Base-by-base conservation (phyloP, 2,329 filamentous ascomycete species). In the Ophiostoma sp. region DNA sequence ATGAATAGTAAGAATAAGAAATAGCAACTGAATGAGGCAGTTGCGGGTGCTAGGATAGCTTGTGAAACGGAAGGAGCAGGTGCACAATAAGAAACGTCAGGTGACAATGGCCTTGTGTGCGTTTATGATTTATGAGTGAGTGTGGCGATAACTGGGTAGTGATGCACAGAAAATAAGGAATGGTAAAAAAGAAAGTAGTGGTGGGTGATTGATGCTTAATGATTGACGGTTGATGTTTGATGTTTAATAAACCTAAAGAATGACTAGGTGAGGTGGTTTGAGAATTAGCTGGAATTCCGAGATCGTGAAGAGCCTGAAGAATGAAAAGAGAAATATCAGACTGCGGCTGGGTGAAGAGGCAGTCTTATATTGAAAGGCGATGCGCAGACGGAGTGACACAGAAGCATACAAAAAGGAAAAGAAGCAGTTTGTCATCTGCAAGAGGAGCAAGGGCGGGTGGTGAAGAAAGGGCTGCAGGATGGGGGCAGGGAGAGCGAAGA, bases 401-500 rank as follows among this genome's bases (percentile, higher is more conserved):
- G 13, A 62, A 54, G 23, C 35, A n/a, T 23, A 64, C 31, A 57
- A 48, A 7, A 60, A 23, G 10, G 4, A 65, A 35, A 13, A 20
- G 20, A 65, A 23, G 11, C 62, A 39, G 15, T 48, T 17, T 17
- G 33, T 35, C 35, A 7, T 36, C 62, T 39, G 23, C 33, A 39
- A 39, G 35, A 65, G 62, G 35, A 11, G 35, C 57, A 70, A 70
- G 70, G 62, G 62, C 48, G 57, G 35, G 13, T 65, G 65, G 44
- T 65, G 67, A 62, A 52, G 69, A 67, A 62, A 69, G 70, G 70
- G 67, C 35, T 48, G 52, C 31, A 8, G 31, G 67, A 60, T 23
- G 70, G 72, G 71, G 73, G 57, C 68, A 71, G 48, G n/a, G 72
- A 68, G 69, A 60, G 72, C 69, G 72, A 73, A 71, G 71, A 71